Base-by-base conservation (phyloP, 2,329 filamentous ascomycete genomes). In the Penicillium sp. region DNA sequence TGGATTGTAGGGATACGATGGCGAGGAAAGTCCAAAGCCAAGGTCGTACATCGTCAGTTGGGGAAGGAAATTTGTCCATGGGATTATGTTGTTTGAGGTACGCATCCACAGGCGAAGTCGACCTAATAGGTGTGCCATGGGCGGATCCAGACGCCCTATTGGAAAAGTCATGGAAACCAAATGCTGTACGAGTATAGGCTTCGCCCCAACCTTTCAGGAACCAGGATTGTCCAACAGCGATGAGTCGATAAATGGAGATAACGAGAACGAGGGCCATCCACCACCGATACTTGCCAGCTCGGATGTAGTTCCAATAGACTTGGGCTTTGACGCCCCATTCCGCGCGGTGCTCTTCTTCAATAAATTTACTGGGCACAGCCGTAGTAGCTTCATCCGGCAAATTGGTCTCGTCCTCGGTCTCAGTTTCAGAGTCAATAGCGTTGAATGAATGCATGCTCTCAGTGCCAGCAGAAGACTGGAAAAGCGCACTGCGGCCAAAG, bases 191-290 rank as follows among this genome's bases (percentile, higher is more conserved):
- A 23, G 61, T 55, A 59, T 89, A 90, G 5, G 79, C 79, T 57
- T 93, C 85, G 18, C 85, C 85, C 87, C 88, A 95, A 16, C 82
- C 75, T 58, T 95, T 93, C 37, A 95, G 72, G 30, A 92, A 89
- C 75, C 86, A 90, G 1, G 77, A 80, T 53, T 86, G 77, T 1
- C 73, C 73, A 26, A 93, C 70, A 25, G 80, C 75, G 12, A 77
- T 66, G 9, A 79, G 55, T 5, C 88, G 79, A 51, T 79, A 85
- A 0, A 80, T 27, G 4, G 75, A 61, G 42, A 89, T 77, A 9
- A 80, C 67, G 1, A 77, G 22, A 2, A 90, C 68, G 2, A 89
- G 71, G 1, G 78, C 52, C 2, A 66, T 59, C 88, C 88, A 95
- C 70, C 81, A 86, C 39, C 70, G 71, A 30, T 89, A 69, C 9